Evolutionary conservation across 2,329 filamentous ascomycete genomes (phyloP).

Genomic region (Penicillium palitans): DNA sequence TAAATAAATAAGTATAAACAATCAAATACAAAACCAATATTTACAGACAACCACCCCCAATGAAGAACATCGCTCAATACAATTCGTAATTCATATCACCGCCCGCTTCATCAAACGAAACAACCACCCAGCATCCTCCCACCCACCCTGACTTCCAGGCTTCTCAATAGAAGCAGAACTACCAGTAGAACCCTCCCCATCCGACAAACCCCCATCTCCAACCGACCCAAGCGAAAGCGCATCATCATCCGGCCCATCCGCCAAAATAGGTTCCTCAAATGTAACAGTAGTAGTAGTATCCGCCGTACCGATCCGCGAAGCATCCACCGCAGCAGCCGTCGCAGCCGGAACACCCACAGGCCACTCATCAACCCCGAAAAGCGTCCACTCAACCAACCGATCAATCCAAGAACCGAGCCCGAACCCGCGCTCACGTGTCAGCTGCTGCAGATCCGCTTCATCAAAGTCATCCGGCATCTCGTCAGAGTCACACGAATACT

Average conservation of each 20-base stretch:
- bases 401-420: conserved; percentile 60
- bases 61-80: background rate
- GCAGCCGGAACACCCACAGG: conserved; percentile 18
- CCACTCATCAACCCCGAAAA: conserved; percentile 55
- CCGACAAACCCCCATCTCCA: conserved; percentile 18
- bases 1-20: background rate
- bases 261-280: conserved; percentile 19
- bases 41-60: background rate
- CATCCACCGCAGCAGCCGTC: background rate
- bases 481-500: conserved; percentile 32
- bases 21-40: conserved; percentile 1
- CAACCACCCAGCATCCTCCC: conserved; percentile 61
- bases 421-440: conserved; percentile 55
- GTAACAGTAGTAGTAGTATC: conserved; percentile 27
- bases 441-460: conserved; percentile 54
- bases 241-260: conserved; percentile 10
- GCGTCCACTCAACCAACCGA: conserved; percentile 57
- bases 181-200: conserved; percentile 14
- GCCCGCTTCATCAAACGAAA: conserved; percentile 52
- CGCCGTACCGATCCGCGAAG: conserved; percentile 20
- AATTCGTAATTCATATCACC: conserved; percentile 27
- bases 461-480: conserved; percentile 42
- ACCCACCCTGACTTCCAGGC: conserved; percentile 48
- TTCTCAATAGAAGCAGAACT: conserved; percentile 31
- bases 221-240: conserved; percentile 13